Evolutionary conservation across 495 filamentous ascomycete species (phyloP).

Genomic region (Podospora conica): DNA sequence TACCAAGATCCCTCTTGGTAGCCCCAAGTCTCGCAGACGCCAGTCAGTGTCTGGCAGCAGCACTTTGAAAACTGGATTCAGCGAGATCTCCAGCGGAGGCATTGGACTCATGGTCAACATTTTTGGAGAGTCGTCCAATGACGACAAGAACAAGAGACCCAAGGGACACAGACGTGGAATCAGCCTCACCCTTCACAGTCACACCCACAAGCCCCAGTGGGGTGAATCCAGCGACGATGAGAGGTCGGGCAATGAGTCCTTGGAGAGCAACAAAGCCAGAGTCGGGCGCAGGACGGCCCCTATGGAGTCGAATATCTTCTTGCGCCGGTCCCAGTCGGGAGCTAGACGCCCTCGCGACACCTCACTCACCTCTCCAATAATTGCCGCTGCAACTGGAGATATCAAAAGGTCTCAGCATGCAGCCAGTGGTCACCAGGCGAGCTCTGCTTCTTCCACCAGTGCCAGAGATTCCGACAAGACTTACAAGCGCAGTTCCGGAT

Average conservation of each 20-base stretch:
- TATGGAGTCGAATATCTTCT: neutral
- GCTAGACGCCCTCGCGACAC: neutral
- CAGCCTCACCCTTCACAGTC: neutral
- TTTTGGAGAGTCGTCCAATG: neutral
- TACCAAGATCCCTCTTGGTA: neutral
- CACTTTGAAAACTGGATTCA: neutral
- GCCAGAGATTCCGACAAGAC: neutral
- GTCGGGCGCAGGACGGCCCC: neutral
- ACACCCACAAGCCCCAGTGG: neutral
- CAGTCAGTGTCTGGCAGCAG: neutral
- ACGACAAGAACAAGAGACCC: neutral
- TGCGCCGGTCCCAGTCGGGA: neutral
- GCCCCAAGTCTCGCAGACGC: neutral
- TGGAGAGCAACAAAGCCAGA: neutral
- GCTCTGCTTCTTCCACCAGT: neutral
- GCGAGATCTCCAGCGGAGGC: neutral
- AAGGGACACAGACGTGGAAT: neutral
- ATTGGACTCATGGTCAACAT: neutral
- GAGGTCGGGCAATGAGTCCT: neutral
- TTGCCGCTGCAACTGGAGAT: neutral
- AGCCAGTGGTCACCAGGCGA: neutral
- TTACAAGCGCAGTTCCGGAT: neutral
- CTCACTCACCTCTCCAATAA: neutral
- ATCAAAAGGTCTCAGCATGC: neutral
- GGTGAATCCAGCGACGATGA: neutral